phyloP scores from a whole-genome alignment of 768 basidiomycete species.

The Amanita molliuscula region DNA sequence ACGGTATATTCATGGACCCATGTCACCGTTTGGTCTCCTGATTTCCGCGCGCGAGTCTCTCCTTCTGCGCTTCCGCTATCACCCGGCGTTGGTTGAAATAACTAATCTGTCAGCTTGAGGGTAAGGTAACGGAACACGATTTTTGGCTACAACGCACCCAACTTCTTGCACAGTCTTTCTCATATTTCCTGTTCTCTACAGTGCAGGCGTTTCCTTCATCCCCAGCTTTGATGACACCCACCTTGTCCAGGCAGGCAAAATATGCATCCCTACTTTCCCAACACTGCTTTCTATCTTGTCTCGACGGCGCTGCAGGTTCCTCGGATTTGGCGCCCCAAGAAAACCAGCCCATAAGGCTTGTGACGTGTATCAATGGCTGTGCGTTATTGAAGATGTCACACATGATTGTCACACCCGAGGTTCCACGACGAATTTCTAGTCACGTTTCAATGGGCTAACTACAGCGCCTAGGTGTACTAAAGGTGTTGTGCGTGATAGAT shows the following conservation, averaged over 20 bases:
- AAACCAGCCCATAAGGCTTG: conserved; percentile 32
- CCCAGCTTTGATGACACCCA: conserved; percentile 61
- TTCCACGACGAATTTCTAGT: too few relatives aligned
- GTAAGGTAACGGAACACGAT: background rate
- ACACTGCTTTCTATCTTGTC: conserved; percentile 69
- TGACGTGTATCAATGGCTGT: too few relatives aligned
- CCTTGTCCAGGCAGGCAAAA: conserved; percentile 72
- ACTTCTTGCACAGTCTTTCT: conserved; percentile 72
- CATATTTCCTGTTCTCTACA: conserved; percentile 48
- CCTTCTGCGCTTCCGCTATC: conserved; percentile 71
- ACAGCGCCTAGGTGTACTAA: too few relatives aligned
- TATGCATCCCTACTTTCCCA: conserved; percentile 83
- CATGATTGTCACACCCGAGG: too few relatives aligned
- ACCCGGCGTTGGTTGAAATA: conserved; percentile 91
- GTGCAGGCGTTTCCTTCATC: conserved; percentile 56
- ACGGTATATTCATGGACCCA: background rate
- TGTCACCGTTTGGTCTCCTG: conserved; percentile 24
- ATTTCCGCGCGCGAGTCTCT: conserved; percentile 42
- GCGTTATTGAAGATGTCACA: too few relatives aligned
- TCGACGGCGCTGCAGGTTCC: conserved; percentile 25
- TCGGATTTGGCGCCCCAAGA: conserved; percentile 14
- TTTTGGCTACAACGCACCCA: conserved; percentile 50
- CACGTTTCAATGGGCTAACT: too few relatives aligned
- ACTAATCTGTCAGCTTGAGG: conserved; percentile 49
- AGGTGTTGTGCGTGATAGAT: background rate